Evolutionary conservation across 2,329 filamentous ascomycete species (phyloP).

Genomic region (Cladosporium sp.): DNA sequence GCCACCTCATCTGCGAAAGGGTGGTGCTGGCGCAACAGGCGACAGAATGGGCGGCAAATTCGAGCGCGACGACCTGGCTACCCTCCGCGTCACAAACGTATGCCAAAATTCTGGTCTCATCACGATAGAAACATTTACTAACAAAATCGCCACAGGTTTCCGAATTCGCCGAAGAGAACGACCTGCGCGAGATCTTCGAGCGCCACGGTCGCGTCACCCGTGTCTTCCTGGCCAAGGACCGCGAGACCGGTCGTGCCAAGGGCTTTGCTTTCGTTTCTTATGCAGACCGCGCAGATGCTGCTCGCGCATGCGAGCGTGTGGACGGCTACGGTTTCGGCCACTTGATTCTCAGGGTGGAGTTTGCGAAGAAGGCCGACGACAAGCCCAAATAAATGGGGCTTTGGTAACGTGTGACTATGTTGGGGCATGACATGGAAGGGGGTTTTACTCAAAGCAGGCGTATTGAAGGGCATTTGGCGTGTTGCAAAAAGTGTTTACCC

Average conservation of each 20-base stretch:
- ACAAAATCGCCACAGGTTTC: constrained; percentile 61
- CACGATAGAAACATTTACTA: constrained; percentile 19
- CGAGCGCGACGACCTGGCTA: constrained; percentile 94
- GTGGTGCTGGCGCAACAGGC: constrained; percentile 59
- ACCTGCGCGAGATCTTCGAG: constrained; percentile 97
- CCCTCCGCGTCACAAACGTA: constrained; percentile 95
- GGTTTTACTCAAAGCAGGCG: constrained; percentile 3
- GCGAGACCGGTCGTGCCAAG: constrained; percentile 93
- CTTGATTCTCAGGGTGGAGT: constrained; percentile 81
- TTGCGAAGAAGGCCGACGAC: constrained; percentile 60
- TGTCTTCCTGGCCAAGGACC: constrained; percentile 96
- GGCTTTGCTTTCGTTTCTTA: constrained; percentile 99
- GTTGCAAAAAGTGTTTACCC: constrained; percentile 3
- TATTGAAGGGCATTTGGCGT: constrained; percentile 4
- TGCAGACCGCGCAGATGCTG: constrained; percentile 82
- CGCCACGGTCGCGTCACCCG: constrained; percentile 93
- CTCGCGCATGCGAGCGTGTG: constrained; percentile 94
- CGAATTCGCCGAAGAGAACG: constrained; percentile 93
- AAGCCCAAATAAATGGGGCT: constrained; percentile 6
- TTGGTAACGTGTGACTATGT: background rate
- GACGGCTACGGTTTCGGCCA: constrained; percentile 90
- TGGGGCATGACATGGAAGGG: constrained; percentile 1
- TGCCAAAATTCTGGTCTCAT: constrained; percentile 39
- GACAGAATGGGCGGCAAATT: constrained; percentile 92
- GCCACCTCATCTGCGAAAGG: constrained; percentile 84